Evolutionary conservation across 2,329 filamentous ascomycete genomes (phyloP).

Genomic region (Fusarium anthophilum): DNA sequence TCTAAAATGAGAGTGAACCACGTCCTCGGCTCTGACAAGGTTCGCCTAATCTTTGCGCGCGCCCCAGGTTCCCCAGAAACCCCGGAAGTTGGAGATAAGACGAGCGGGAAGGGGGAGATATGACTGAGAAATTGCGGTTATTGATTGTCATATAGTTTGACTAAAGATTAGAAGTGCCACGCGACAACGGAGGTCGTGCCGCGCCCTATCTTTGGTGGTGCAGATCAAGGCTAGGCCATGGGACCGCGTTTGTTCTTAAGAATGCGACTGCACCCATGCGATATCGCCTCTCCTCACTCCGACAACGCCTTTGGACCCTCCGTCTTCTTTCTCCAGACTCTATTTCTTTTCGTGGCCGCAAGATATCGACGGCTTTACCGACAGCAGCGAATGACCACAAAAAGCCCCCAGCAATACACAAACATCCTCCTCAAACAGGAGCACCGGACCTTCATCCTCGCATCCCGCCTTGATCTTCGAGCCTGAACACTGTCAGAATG

Average conservation of each 20-base stretch:
- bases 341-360: background rate
- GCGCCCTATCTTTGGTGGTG: background rate
- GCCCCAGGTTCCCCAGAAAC: constrained; percentile 23
- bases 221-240: background rate
- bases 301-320: background rate
- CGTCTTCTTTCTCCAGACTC: background rate
- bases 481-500: background rate
- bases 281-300: background rate
- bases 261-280: background rate
- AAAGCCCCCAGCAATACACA: constrained; percentile 17
- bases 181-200: background rate
- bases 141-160: background rate
- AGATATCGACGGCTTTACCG: background rate
- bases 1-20: background rate
- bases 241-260: background rate
- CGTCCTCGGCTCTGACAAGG: background rate
- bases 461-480: constrained; percentile 21
- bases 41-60: background rate
- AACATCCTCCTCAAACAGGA: constrained; percentile 24
- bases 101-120: background rate
- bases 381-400: constrained; percentile 18
- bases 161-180: background rate
- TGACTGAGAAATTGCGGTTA: constrained; percentile 9
- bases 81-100: constrained; percentile 23
- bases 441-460: constrained; percentile 19